These are phyloP conservation scores for Leucosporidium yakuticum DNA, from an alignment of 768 basidiomycete species.

Conservation along the genomic window DNA sequence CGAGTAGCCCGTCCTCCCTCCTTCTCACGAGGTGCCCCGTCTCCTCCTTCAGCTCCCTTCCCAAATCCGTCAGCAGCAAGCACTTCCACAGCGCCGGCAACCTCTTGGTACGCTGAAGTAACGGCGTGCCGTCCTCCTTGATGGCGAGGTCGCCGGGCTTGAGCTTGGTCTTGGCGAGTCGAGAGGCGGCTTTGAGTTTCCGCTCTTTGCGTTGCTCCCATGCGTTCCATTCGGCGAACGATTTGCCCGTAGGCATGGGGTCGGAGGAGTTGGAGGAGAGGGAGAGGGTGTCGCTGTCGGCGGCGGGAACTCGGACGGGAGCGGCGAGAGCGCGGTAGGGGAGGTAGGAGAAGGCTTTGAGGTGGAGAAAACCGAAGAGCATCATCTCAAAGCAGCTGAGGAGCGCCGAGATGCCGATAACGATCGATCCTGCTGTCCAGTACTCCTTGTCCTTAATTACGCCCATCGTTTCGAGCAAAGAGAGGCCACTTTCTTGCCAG, in stretches of 20 bases:
- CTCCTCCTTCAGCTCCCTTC: constrained; percentile 14
- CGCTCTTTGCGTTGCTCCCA: background rate
- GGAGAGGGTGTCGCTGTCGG: too few species aligned
- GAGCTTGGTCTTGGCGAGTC: constrained; percentile 11
- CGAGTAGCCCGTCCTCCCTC: too few species aligned
- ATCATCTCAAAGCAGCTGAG: constrained; percentile 71
- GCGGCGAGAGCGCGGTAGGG: constrained; percentile 48
- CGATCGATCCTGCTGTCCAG: constrained; percentile 63
- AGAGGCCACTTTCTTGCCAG: constrained; percentile 54
- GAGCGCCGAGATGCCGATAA: constrained; percentile 63
- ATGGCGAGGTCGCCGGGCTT: background rate
- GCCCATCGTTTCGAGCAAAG: constrained; percentile 54
- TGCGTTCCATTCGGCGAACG: constrained; percentile 10
- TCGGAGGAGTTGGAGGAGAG: too few species aligned
- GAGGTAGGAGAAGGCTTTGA: constrained; percentile 66
- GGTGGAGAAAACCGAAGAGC: constrained; percentile 52
- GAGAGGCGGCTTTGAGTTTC: constrained; percentile 3
- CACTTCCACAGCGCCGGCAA: constrained; percentile 11
- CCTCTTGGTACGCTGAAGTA: constrained; percentile 15
- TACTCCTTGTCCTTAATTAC: constrained; percentile 53
- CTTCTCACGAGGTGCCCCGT: constrained; percentile 1
- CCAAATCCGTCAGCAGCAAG: constrained; percentile 12
- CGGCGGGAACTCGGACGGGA: too few species aligned
- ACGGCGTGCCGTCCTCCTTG: constrained; percentile 9
- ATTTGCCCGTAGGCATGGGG: too few species aligned